Conservation (phyloP, 2,329 filamentous ascomycete genomes). For the Ceratocystis eucalypticola region DNA sequence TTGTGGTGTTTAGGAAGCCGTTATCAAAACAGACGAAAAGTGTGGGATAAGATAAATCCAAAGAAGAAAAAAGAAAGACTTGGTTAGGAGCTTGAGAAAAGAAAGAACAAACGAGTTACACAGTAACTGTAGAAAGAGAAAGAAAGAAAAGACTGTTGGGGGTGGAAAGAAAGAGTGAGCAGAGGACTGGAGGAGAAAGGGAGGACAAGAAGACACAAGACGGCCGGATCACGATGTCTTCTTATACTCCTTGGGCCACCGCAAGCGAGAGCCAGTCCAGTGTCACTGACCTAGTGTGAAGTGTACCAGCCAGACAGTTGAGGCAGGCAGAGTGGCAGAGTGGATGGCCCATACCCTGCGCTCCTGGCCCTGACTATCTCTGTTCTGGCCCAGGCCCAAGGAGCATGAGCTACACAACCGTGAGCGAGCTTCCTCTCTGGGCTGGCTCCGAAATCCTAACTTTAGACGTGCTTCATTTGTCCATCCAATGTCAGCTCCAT, state of each 20-base stretch:
- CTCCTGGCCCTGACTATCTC: neutral
- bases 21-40: slow-evolving; percentile 13
- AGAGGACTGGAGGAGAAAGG: slow-evolving; percentile 15
- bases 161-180: slow-evolving; percentile 1
- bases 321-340: no score
- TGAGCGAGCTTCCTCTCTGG: neutral
- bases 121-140: neutral
- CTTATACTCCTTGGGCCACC: slow-evolving; percentile 1
- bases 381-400: neutral
- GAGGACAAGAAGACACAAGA: neutral
- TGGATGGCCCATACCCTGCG: neutral
- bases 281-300: neutral
- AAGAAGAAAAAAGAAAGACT: slow-evolving; percentile 11
- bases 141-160: neutral
- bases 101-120: neutral
- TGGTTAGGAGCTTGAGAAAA: neutral
- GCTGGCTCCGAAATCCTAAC: neutral
- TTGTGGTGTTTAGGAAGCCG: slow-evolving; percentile 3
- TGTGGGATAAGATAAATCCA: neutral
- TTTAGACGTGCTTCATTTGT: neutral
- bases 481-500: neutral
- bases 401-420: neutral
- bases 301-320: neutral
- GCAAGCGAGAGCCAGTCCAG: neutral
- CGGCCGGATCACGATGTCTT: slow-evolving; percentile 1